Percentiles rank a stretch among this genome's conserved stretches.
These are phyloP conservation scores for Wickerhamiella kurtzmanii DNA, from an alignment of 805 yeast species.

Conservation along the genomic window DNA sequence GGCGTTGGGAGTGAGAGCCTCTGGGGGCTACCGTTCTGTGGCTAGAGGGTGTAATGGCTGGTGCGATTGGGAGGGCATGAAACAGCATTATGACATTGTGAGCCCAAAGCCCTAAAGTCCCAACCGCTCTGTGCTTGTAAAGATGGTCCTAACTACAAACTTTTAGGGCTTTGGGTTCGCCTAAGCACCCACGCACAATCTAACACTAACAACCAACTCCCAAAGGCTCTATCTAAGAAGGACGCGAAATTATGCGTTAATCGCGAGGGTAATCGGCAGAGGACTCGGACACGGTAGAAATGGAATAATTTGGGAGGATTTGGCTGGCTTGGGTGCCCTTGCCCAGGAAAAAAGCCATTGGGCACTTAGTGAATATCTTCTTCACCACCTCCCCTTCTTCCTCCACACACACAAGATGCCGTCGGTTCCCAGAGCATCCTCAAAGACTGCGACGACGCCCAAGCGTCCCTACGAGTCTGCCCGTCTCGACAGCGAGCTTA, in stretches of 20 bases:
- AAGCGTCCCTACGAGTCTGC: constrained; percentile 98
- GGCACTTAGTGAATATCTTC: background rate
- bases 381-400: background rate
- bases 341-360: background rate
- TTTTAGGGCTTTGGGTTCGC: background rate
- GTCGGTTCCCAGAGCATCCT: constrained; percentile 80
- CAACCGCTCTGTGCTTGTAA: too few relatives aligned
- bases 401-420: background rate
- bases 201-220: background rate
- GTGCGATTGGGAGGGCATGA: too few relatives aligned
- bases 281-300: too few relatives aligned
- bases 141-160: too few relatives aligned
- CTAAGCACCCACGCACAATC: background rate
- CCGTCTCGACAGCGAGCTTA: constrained; percentile 98
- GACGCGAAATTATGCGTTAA: background rate
- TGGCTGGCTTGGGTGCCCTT: too few relatives aligned
- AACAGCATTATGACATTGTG: too few relatives aligned
- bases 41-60: too few relatives aligned
- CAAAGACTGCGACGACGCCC: constrained; percentile 99
- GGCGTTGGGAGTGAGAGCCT: too few relatives aligned
- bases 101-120: too few relatives aligned
- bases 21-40: too few relatives aligned
- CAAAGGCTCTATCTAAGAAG: background rate
- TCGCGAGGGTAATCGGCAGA: background rate
- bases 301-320: background rate